Conservation (phyloP, 805 yeast species). For the Lipomyces oligophaga region DNA sequence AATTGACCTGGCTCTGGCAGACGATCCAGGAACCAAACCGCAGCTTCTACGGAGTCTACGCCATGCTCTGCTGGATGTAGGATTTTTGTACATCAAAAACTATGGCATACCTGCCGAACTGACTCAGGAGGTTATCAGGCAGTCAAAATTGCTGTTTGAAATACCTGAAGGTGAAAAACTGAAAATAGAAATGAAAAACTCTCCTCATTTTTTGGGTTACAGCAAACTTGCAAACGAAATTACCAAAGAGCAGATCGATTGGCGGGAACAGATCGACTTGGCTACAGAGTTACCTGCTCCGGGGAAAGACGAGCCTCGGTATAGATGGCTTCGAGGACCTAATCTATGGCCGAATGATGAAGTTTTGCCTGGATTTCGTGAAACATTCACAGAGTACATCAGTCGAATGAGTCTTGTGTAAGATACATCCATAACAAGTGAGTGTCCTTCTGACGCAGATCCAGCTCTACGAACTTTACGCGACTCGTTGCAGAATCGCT, state of each 20-base stretch:
- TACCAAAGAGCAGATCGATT: constrained; percentile 51
- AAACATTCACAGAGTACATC: constrained; percentile 16
- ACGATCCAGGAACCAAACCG: constrained; percentile 43
- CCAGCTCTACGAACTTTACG: constrained; percentile 15
- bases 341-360: constrained; percentile 24
- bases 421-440: neutral
- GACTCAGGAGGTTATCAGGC: constrained; percentile 40
- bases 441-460: neutral
- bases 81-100: constrained; percentile 50
- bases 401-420: constrained; percentile 18
- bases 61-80: constrained; percentile 53
- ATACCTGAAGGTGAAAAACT: constrained; percentile 46
- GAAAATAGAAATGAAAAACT: constrained; percentile 50
- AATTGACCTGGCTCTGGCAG: constrained; percentile 45
- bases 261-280: constrained; percentile 61
- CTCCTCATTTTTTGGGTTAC: constrained; percentile 59
- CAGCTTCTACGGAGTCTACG: constrained; percentile 40
- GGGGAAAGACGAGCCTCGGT: constrained; percentile 21
- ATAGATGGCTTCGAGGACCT: constrained; percentile 25
- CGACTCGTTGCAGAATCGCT: constrained; percentile 53
- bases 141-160: constrained; percentile 45
- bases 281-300: constrained; percentile 30
- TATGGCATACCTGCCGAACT: constrained; percentile 46
- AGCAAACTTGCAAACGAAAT: constrained; percentile 55
- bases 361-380: constrained; percentile 18